Conservation (phyloP, 2,329 filamentous ascomycete species). For the Ilyonectria robusta region DNA sequence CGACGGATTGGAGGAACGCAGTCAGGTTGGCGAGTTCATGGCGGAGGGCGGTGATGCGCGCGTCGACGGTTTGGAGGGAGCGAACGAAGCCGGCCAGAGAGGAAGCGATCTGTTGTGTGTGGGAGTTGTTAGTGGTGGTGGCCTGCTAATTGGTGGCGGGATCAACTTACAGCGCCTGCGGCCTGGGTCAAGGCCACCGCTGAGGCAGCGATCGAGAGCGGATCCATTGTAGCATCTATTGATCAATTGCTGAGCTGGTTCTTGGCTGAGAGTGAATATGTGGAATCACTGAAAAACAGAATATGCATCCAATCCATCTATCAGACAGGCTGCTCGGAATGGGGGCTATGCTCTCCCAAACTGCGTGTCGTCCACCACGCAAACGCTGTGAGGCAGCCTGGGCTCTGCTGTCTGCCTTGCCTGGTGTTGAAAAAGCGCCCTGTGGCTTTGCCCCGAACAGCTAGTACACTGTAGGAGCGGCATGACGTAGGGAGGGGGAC, state of each 20-base stretch:
- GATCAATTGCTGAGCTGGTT: not conserved
- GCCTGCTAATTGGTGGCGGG: not conserved
- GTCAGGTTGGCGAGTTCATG: slow-evolving; percentile 40
- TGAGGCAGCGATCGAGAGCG: slow-evolving; percentile 14
- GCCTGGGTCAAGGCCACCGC: slow-evolving; percentile 11
- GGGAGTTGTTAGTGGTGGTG: not conserved
- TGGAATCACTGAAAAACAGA: too few species aligned
- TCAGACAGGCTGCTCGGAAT: too few species aligned
- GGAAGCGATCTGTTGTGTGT: slow-evolving; percentile 2
- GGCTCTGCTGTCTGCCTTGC: too few species aligned
- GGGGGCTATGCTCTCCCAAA: too few species aligned
- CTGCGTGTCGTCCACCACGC: too few species aligned
- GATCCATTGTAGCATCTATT: slow-evolving; percentile 6
- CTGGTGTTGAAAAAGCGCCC: too few species aligned
- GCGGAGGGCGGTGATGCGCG: slow-evolving; percentile 34
- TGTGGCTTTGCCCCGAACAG: too few species aligned
- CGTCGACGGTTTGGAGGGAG: slow-evolving; percentile 36
- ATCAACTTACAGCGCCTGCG: slow-evolving; percentile 2
- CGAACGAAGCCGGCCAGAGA: slow-evolving; percentile 7
- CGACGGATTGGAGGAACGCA: slow-evolving; percentile 39
- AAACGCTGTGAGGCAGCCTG: too few species aligned
- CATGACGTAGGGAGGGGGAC: too few species aligned
- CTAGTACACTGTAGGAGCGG: too few species aligned
- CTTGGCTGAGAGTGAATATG: not conserved
- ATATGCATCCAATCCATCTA: too few species aligned